Percentiles rank a stretch among this genome's conserved stretches.
Conservation (phyloP, 257 asterid species). For the Solanum etuberosum region DNA sequence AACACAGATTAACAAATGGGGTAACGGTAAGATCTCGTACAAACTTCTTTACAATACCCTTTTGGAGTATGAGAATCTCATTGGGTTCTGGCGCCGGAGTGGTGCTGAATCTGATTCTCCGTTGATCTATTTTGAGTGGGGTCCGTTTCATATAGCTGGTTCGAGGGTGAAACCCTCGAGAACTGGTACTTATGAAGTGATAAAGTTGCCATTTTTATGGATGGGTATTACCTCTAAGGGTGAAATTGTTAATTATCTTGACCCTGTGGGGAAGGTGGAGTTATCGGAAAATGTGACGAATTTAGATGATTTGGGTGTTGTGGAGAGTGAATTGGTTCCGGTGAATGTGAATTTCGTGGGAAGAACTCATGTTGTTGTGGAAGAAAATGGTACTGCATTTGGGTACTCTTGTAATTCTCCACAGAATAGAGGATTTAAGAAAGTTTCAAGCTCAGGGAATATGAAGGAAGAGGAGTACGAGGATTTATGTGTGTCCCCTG, state of each 20-base stretch:
- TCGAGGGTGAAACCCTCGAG: slow-evolving; percentile 53
- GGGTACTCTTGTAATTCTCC: slow-evolving; percentile 23
- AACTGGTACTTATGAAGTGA: slow-evolving; percentile 39
- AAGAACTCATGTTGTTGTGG: slow-evolving; percentile 50
- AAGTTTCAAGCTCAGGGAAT: slow-evolving; percentile 27
- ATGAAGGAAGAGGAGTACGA: slow-evolving; percentile 41
- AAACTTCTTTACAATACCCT: slow-evolving; percentile 52
- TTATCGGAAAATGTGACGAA: slow-evolving; percentile 26
- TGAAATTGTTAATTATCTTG: slow-evolving; percentile 48
- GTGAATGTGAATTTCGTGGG: slow-evolving; percentile 66
- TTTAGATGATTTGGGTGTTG: slow-evolving; percentile 19
- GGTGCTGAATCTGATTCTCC: slow-evolving; percentile 18
- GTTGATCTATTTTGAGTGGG: slow-evolving; percentile 78
- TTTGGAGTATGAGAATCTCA: slow-evolving; percentile 45
- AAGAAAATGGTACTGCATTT: slow-evolving; percentile 31
- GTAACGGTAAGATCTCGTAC: slow-evolving; percentile 43
- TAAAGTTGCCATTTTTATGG: slow-evolving; percentile 53
- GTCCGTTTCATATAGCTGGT: slow-evolving; percentile 56
- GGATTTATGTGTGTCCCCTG: slow-evolving; percentile 52
- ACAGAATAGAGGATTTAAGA: background rate
- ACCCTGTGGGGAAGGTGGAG: slow-evolving; percentile 46
- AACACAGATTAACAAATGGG: slow-evolving; percentile 74
- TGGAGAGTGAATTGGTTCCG: slow-evolving; percentile 40
- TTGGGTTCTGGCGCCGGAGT: slow-evolving; percentile 89
- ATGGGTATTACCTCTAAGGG: slow-evolving; percentile 52